Evolutionary conservation across 345 rosid genomes (phyloP).

Genomic region (Pseudoturritis turrita): DNA sequence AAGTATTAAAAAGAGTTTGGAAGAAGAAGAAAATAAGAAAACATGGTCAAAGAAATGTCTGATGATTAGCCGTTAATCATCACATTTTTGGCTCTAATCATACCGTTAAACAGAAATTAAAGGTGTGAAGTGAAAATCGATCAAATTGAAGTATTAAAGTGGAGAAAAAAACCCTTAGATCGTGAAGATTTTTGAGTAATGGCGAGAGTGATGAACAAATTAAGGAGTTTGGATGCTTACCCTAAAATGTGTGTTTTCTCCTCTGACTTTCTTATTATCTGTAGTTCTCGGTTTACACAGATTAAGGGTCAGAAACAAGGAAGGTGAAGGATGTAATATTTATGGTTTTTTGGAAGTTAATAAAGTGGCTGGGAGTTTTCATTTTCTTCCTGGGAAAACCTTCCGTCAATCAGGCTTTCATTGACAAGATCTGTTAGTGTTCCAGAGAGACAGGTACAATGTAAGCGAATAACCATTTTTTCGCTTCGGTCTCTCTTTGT

Average conservation of each 20-base stretch:
- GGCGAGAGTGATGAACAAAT: constrained; percentile 56
- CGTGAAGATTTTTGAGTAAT: constrained; percentile 8
- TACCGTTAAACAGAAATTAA: not conserved
- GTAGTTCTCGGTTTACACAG: too few species aligned
- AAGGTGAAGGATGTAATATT: constrained; percentile 81
- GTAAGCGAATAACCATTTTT: constrained; percentile 36
- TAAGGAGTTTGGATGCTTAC: constrained; percentile 74
- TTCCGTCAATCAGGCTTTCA: constrained; percentile 59
- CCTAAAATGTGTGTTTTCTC: too few species aligned
- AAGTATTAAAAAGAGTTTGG: not conserved
- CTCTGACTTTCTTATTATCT: too few species aligned
- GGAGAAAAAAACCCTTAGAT: not conserved
- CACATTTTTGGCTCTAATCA: not conserved
- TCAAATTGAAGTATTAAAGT: not conserved
- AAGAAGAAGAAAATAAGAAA: not conserved
- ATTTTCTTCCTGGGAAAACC: constrained; percentile 70
- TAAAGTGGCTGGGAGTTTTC: constrained; percentile 82
- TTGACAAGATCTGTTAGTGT: constrained; percentile 52
- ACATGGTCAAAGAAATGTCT: not conserved
- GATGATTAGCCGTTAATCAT: constrained; percentile 11
- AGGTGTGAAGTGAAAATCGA: not conserved
- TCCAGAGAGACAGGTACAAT: constrained; percentile 58
- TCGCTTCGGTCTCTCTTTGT: not conserved
- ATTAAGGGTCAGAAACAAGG: constrained; percentile 68
- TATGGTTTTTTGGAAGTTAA: constrained; percentile 74